Conservation (phyloP, 2,329 filamentous ascomycete species). For the Sarocladium oryzae region DNA sequence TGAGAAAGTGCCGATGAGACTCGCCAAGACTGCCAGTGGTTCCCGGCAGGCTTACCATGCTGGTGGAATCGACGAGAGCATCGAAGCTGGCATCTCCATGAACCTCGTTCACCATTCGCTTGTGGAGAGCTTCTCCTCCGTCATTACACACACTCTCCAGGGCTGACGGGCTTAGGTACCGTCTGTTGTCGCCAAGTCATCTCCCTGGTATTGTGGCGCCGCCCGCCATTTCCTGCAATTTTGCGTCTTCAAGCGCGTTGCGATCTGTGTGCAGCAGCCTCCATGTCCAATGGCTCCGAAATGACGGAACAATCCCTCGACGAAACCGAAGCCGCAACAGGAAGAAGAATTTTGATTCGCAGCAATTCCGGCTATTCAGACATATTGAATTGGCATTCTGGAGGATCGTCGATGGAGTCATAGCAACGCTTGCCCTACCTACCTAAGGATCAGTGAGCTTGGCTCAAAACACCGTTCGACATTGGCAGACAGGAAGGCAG, state of each 20-base stretch:
- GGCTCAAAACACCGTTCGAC: too few relatives aligned
- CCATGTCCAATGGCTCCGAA: not conserved
- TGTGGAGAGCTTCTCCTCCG: not conserved
- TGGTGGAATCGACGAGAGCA: not conserved
- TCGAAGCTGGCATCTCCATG: not conserved
- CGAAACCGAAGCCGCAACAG: not conserved
- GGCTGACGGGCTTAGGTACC: too few relatives aligned
- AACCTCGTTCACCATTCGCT: not conserved
- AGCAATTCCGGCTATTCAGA: conserved; percentile 5
- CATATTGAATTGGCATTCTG: not conserved
- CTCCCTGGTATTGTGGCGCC: not conserved
- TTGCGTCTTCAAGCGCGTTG: not conserved
- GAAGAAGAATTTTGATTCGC: not conserved
- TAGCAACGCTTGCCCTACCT: not conserved
- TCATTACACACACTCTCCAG: not conserved
- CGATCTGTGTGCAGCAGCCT: not conserved
- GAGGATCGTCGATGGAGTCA: not conserved
- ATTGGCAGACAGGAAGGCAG: too few relatives aligned
- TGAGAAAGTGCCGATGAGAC: not conserved
- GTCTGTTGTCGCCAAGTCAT: not conserved
- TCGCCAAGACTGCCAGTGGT: too few relatives aligned
- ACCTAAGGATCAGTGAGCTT: not conserved
- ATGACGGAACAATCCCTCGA: not conserved
- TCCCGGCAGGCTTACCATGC: not conserved
- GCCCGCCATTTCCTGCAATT: not conserved